These are phyloP conservation scores for Boletus rubroflammeus DNA, from an alignment of 768 basidiomycete species.

Conservation along the genomic window DNA sequence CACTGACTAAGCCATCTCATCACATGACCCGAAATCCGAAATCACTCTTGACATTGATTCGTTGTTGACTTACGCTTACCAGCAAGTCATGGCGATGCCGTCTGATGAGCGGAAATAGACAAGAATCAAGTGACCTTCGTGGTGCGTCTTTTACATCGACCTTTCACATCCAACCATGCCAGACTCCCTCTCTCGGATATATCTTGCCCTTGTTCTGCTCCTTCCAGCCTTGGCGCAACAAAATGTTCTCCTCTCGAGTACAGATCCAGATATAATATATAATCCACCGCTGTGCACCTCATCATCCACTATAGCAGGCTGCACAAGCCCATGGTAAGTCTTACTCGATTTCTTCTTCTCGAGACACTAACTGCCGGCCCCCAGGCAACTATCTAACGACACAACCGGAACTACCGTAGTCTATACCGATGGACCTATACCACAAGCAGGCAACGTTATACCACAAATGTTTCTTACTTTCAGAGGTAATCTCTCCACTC, in stretches of 20 bases:
- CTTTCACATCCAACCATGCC: slow-evolving; percentile 17
- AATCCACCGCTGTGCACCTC: slow-evolving; percentile 23
- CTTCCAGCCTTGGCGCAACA: slow-evolving; percentile 15
- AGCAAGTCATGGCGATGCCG: background rate
- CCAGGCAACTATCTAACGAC: slow-evolving; percentile 23
- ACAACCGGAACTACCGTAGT: slow-evolving; percentile 15
- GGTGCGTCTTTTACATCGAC: background rate
- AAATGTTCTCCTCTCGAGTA: slow-evolving; percentile 22
- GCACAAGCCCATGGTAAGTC: slow-evolving; percentile 27
- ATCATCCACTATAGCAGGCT: slow-evolving; percentile 10
- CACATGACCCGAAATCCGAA: background rate
- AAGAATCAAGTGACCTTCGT: slow-evolving; percentile 7
- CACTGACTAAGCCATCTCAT: slow-evolving; percentile 9
- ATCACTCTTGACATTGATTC: no score
- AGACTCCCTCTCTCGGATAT: slow-evolving; percentile 18
- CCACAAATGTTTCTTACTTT: slow-evolving; percentile 59
- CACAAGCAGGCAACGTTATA: slow-evolving; percentile 39
- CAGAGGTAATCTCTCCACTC: slow-evolving; percentile 37
- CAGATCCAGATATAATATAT: slow-evolving; percentile 26
- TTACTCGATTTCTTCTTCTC: no score
- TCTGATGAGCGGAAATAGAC: slow-evolving; percentile 10
- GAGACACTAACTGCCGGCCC: background rate
- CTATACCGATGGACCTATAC: slow-evolving; percentile 43
- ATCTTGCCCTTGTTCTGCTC: slow-evolving; percentile 11
- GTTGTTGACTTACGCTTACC: no score